Conservation (phyloP, 164 flowering plant species). For the Paratinospora sagittata region DNA sequence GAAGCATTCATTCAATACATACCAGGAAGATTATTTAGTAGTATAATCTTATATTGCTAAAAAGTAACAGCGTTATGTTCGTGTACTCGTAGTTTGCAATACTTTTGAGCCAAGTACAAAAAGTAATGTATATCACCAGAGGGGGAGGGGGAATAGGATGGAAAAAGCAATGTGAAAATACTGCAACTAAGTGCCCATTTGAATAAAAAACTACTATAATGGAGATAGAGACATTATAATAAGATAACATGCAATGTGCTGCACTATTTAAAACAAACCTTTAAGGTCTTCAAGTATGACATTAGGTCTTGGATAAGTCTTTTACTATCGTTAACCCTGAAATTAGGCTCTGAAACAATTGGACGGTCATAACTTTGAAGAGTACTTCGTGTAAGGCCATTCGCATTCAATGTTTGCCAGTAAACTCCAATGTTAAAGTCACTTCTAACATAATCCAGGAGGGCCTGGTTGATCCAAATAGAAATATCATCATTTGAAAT, state of each 20-base stretch:
- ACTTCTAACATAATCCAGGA: constrained; percentile 27
- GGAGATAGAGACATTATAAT: not conserved
- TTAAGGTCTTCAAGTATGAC: constrained; percentile 28
- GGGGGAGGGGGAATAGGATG: no score
- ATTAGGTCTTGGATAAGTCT: constrained; percentile 26
- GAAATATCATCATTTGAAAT: constrained; percentile 5
- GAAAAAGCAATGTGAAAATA: not conserved
- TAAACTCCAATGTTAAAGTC: constrained; percentile 21
- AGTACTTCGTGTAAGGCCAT: constrained; percentile 18
- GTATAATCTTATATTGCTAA: not conserved
- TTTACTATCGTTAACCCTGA: constrained; percentile 19
- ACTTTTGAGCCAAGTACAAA: not conserved
- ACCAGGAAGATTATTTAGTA: not conserved
- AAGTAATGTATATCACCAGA: not conserved
- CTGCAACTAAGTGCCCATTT: not conserved
- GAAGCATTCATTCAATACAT: not conserved
- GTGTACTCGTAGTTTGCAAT: not conserved
- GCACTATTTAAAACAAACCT: constrained; percentile 17
- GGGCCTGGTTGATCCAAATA: constrained; percentile 23
- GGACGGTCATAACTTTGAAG: constrained; percentile 29
- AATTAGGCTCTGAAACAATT: constrained; percentile 27
- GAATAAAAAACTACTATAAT: not conserved
- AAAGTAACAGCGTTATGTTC: not conserved
- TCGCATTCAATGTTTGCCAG: constrained; percentile 23
- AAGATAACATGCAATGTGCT: not conserved